These are phyloP conservation scores for cucumber (Cucumis sativus) DNA, from an alignment of 306 rosid genomes.

Conservation along the genomic window DNA sequence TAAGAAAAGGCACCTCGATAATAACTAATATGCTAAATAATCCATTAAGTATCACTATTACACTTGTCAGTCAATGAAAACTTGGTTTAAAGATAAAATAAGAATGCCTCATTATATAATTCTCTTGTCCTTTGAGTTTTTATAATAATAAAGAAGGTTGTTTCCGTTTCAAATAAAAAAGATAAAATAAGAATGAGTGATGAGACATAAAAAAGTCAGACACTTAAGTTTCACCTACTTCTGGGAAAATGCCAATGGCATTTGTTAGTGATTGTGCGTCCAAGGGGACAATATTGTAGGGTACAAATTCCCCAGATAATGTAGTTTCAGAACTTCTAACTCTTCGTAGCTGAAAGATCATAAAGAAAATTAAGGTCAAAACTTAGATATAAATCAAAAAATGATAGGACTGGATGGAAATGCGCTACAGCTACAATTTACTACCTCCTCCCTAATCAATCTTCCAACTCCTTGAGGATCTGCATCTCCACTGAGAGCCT, in stretches of 20 bases:
- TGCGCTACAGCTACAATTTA: conserved; percentile 20
- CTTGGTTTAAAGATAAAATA: background rate
- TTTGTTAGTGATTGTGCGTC: conserved; percentile 65
- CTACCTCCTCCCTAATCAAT: conserved; percentile 79
- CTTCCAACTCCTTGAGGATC: conserved; percentile 77
- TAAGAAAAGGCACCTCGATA: background rate
- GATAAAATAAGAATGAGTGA: background rate
- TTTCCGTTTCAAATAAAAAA: too few species aligned
- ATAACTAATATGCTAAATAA: background rate
- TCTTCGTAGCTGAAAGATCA: conserved; percentile 52
- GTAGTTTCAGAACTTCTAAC: conserved; percentile 38
- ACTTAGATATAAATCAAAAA: conserved; percentile 12
- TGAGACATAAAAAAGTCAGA: background rate
- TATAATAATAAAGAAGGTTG: too few species aligned
- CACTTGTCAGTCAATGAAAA: background rate
- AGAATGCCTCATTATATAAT: too few species aligned
- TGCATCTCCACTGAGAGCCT: conserved; percentile 69
- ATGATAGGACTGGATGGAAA: background rate
- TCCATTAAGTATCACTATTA: background rate
- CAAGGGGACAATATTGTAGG: conserved; percentile 86
- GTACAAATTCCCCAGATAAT: conserved; percentile 56
- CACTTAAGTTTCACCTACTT: conserved; percentile 44
- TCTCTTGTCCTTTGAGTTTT: too few species aligned
- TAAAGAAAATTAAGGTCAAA: conserved; percentile 4
- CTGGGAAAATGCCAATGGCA: conserved; percentile 86